Percentiles rank a stretch among this genome's conserved stretches.
Evolutionary conservation across 805 yeast genomes (phyloP).

Genomic region (Nematodospora valgi): DNA sequence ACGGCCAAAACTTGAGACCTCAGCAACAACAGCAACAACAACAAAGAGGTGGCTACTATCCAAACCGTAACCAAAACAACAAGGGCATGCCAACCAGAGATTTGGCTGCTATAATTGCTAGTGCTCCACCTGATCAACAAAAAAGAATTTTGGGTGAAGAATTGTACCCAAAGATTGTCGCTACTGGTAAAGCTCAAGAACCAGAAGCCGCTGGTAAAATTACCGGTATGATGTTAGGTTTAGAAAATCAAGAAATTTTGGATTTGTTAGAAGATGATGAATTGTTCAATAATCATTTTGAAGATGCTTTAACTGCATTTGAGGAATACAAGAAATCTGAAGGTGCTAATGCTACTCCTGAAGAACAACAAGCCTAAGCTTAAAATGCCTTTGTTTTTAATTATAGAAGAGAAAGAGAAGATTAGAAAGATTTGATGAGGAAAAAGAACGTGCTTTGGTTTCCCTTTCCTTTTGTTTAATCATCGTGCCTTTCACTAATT

Average conservation of each 20-base stretch:
- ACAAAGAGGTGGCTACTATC: slow-evolving; percentile 58
- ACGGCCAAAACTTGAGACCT: slow-evolving; percentile 34
- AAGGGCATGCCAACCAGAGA: too few species aligned
- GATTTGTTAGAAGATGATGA: slow-evolving; percentile 87
- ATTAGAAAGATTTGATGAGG: not conserved
- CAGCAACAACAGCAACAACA: slow-evolving; percentile 44
- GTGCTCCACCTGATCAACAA: slow-evolving; percentile 82
- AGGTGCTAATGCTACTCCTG: not conserved
- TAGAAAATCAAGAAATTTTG: slow-evolving; percentile 87
- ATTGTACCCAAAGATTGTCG: slow-evolving; percentile 86
- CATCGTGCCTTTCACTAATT: not conserved
- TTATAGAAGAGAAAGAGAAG: too few species aligned
- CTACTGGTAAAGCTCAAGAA: slow-evolving; percentile 82
- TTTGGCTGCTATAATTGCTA: slow-evolving; percentile 61
- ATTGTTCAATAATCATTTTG: slow-evolving; percentile 83
- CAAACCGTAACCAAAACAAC: slow-evolving; percentile 43
- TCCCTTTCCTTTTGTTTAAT: not conserved
- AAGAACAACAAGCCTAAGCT: not conserved
- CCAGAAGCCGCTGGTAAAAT: slow-evolving; percentile 97
- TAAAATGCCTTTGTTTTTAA: too few species aligned
- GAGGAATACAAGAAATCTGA: slow-evolving; percentile 70
- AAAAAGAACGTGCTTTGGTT: not conserved
- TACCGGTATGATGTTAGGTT: slow-evolving; percentile 97
- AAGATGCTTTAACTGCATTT: slow-evolving; percentile 92
- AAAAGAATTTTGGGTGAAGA: slow-evolving; percentile 98